Evolutionary conservation across 228 moss, liverwort and hornwort species (phyloP), one percentile per base, ranked within the genome.

Genomic region (Sphagnum fallax): DNA sequence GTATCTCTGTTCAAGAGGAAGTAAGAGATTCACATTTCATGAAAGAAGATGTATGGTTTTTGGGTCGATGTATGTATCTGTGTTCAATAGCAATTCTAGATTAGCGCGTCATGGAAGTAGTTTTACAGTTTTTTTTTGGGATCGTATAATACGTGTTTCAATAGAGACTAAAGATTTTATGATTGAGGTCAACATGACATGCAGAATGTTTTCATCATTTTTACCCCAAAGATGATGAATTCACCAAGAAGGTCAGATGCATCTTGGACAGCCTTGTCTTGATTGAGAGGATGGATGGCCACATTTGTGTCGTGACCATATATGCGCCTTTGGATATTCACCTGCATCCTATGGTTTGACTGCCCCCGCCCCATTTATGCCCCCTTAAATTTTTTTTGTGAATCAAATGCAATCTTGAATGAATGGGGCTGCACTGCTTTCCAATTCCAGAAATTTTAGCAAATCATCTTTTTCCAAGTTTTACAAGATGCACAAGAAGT

Each of bases 221-320:
- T 67, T 91, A 87, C 85, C 76, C 74, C 73, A 65, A 97, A 97
- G 58, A 97, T 82, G 53, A 97, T 84, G 49, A 86, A 71, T 65
- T 97, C 97, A 52, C 97, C 97, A 64, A 97, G 79, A 60, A 97
- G 86, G 73, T 97, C 97, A 8, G 97, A 83, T 52, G 97, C 97
- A 64, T 93, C 97, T 69, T 97, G 97, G 18, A 97, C 83, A 60
- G 97, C 97, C 74, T 91, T 97, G 81, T 91, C 91, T 77, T 90
- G 90, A 65, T 93, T 86, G 60, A 97, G 81, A 49, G 97, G 97
- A 49, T 86, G 83, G 60, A 97, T 97, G 77, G 88, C 97, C 73
- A 91, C 91, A 73, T 88, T 49, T 4, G 97, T 97, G 60, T 88
- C 97, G 75, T 97, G 91, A 49, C 97, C 87, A 60, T 97, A 97